Base-by-base conservation (phyloP, 2,329 filamentous ascomycete genomes). In the Penicillium sp. region DNA sequence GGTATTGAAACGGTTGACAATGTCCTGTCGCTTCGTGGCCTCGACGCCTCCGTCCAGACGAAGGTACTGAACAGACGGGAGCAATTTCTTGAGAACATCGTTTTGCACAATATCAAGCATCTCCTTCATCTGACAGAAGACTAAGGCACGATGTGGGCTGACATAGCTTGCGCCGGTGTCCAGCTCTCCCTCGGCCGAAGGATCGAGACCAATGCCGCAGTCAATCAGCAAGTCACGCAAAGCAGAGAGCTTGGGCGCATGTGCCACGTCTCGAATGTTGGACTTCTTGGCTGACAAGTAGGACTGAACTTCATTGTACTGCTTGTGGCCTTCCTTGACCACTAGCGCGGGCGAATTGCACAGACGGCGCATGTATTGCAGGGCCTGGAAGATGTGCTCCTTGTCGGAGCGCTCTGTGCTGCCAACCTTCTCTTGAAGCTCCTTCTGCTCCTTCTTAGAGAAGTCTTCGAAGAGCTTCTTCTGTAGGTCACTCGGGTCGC, bases 101-200 rank as follows among this genome's bases (percentile, higher is more conserved):
- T 90, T 92, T 73, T 98, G 93, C 2, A 99, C 96, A 86, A 99
- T 98, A 76, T 99, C 95, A 25, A 99, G 84, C 96, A 99, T 99
- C 76, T 99, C 95, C 79, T 99, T 99, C 92, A 99, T 97, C 75
- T 99, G 95, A 71, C 95, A 99, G 83, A 99, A 99, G 67, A 99
- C 90, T 31, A 99, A 86, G 0, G 95, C 96, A 47, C 95, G 91
- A 74, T 99, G 95, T 34, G 94, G 95, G 62, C 95, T 96, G 74
- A 99, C 96, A 42, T 93, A 96, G 75, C 91, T 86, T 52, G 85
- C 83, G 59, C 83, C 85, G 1, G 84, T 82, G 15, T 84, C 83
- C 12, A 89, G 74, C 43, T 83, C 81, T 20, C 81, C 81, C 64
- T 84, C 83, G 15, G 74, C 69, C 10, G 72, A 67, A 35, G 86